A percentile compares a stretch with the other conserved stretches of the same genome.
Evolutionary conservation across 495 filamentous ascomycete species (phyloP).

Genomic region (Neurospora terricola): DNA sequence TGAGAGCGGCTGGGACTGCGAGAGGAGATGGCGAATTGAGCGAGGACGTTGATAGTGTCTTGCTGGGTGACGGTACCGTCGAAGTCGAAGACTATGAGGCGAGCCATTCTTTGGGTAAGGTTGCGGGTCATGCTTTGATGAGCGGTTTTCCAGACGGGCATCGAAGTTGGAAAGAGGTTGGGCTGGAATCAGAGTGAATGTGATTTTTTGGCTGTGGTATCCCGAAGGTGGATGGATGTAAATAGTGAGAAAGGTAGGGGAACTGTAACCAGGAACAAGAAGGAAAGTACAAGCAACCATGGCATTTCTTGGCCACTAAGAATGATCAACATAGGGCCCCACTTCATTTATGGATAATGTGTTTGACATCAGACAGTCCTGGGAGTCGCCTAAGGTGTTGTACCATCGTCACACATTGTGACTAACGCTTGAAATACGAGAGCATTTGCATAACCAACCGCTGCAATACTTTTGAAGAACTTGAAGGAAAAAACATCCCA

Average conservation of each 20-base stretch:
- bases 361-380: background rate
- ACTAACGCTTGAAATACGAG: background rate
- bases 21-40: slow-evolving; percentile 6
- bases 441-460: background rate
- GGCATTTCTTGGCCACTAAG: background rate
- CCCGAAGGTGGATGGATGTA: background rate
- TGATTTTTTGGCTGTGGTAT: background rate
- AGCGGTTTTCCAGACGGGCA: background rate
- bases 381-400: background rate
- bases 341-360: background rate
- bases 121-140: background rate
- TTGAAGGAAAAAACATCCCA: background rate
- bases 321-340: background rate
- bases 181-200: background rate
- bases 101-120: background rate
- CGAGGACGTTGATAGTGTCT: slow-evolving; percentile 21
- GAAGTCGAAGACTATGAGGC: slow-evolving; percentile 38
- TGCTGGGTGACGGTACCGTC: slow-evolving; percentile 38
- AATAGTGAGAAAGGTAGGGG: background rate
- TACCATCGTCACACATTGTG: background rate
- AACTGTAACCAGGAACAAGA: background rate
- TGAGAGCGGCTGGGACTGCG: background rate
- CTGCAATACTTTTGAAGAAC: background rate
- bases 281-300: background rate
- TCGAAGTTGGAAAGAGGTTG: background rate